Evolutionary conservation across 345 rosid species (phyloP), one percentile per base, ranked within the genome.

Genomic region (Carallia pectinifolia): DNA sequence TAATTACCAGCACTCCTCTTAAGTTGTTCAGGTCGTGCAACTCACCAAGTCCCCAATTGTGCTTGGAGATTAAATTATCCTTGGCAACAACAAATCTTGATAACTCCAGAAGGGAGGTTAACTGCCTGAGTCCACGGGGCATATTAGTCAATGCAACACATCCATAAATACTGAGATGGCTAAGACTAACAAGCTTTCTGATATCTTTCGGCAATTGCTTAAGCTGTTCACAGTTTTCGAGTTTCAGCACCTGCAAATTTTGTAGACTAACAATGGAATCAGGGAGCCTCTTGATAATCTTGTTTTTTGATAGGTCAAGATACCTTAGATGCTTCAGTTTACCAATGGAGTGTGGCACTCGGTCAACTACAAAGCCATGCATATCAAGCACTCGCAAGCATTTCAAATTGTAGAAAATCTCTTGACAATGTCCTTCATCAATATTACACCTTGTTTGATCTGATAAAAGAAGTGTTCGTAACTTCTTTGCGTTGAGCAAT

Each of bases 321-420:
- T 76, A 67, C 27, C 65, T 67, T 18, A 71, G 53, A 56, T 66
- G 71, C 27, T 65, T 71, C 61, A 76, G 31, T 5, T 67, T 40
- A 3, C 39, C 50, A 16, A 76, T 67, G 5, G 53, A 71, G 19
- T 30, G 7, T 1, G 76, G 64, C 38, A 71, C 13, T 10, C 8
- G 2, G 17, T 40, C 7, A n/a, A 76, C 56, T 16, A 53, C 36
- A 0, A 15, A 61, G 34, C 3, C 0, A 34, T 58, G 52, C 18
- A 71, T 33, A 63, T 55, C 72, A 13, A 67, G 39, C 7, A 30
- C 63, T 2, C 69, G 72, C 4, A 76, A 56, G 2, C 34, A 6
- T 40, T 33, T 61, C 2, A 55, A 62, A 17, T 44, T 53, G 6
- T 44, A 44, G 9, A 39, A n/a, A 19, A 70, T 53, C 8, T 36